Evolutionary conservation across 148 eudicot species (phyloP).

Genomic region (Amaranthus hypochondriacus): DNA sequence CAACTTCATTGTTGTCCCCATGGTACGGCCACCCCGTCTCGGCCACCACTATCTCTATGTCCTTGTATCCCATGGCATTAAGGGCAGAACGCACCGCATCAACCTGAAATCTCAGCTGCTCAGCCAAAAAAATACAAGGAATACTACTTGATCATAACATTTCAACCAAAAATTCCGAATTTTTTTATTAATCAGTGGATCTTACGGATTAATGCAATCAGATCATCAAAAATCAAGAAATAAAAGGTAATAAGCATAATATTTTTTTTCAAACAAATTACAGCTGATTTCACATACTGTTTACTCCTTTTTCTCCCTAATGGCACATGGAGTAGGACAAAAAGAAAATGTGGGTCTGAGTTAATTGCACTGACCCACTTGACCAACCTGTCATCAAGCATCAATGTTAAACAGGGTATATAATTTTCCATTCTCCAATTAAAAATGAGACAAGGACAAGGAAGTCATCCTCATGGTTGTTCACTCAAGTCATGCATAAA

Average conservation of each 20-base stretch:
- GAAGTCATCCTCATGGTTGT: conserved; percentile 8
- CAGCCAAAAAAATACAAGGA: not conserved
- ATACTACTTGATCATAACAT: no score
- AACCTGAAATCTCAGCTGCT: conserved; percentile 37
- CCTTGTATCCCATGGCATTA: conserved; percentile 62
- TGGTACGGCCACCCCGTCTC: conserved; percentile 94
- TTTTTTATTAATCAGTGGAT: not conserved
- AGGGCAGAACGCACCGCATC: conserved; percentile 79
- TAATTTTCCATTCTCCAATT: not conserved
- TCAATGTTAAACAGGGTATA: not conserved
- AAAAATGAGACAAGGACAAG: conserved; percentile 1
- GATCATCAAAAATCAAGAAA: not conserved
- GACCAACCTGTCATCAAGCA: conserved; percentile 22
- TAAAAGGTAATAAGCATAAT: no score
- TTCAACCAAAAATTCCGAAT: not conserved
- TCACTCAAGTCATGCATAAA: conserved; percentile 3
- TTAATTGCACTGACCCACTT: conserved; percentile 12
- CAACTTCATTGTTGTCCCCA: conserved; percentile 76
- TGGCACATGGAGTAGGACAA: not conserved
- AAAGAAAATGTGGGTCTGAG: conserved; percentile 6
- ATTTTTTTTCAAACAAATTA: not conserved
- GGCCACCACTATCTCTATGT: conserved; percentile 74
- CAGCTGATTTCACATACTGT: not conserved
- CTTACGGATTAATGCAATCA: not conserved
- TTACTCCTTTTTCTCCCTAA: no score